Evolutionary conservation across 2,329 filamentous ascomycete genomes (phyloP), one percentile per base, ranked within the genome.

Genomic region (Aureobasidium namibiae): DNA sequence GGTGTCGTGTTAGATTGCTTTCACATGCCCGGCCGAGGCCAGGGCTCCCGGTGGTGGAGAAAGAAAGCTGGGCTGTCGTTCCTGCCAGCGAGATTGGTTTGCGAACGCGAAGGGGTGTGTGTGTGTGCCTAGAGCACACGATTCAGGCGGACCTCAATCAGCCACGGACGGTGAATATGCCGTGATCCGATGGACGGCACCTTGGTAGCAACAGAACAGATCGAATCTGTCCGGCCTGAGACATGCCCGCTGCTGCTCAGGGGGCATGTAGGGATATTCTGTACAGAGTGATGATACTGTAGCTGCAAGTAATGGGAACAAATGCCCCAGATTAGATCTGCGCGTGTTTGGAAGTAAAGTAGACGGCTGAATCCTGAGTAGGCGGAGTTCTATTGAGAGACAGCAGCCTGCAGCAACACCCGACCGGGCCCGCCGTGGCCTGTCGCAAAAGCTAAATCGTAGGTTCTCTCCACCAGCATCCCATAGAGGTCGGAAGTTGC

Each of bases 371-470:
- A 18, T 34, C 21, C 26, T 36, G 36, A 13, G n/a, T 18, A 18
- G 52, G 39, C 13, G 26, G 52, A 29, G 39, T 39, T 34, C 38
- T 26, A 33, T 26, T 26, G 24, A 6, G 24, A 56, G 11, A 56
- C 10, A n/a, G 26, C 29, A 46, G 54, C 42, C n/a, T 57, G 54
- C 54, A 57, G 54, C 42, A n/a, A 39, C 42, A 57, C 24, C 54
- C 54, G 42, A 57, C 42, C 10, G 42, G 54, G 54, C 42, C 54
- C 54, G 42, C 9, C 54, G 31, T 39, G 31, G 31, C 54, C 41
- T 46, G 54, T 56, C 52, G 52, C 39, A 48, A 56, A 46, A 57
- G 54, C 54, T 39, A 57, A 57, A 57, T 29, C 34, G 54, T 29
- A 48, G 39, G 39, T 36, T 56, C 39, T 45, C 52, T 56, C 52